Percentiles rank a stretch among this genome's conserved stretches.
phyloP scores from a whole-genome alignment of 164 flowering plant genomes.

The Magnolia changhungtana region DNA sequence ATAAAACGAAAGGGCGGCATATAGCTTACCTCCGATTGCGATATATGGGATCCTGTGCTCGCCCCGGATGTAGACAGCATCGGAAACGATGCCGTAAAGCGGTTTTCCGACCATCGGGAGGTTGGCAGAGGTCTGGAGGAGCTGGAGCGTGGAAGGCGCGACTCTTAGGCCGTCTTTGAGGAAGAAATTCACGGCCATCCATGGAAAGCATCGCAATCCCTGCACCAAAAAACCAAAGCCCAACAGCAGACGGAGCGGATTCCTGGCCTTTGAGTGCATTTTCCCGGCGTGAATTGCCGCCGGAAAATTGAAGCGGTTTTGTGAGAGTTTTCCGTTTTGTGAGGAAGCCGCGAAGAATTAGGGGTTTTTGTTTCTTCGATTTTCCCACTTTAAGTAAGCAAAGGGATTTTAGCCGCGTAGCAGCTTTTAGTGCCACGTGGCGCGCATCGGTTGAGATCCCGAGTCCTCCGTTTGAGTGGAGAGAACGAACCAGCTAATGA shows the following conservation, averaged over 20 bases:
- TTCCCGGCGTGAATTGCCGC: background rate
- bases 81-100: constrained; percentile 79
- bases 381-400: too few species aligned
- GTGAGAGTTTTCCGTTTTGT: too few species aligned
- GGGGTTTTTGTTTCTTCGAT: too few species aligned
- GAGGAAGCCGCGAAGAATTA: too few species aligned
- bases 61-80: constrained; percentile 63
- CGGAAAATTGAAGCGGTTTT: too few species aligned
- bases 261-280: background rate
- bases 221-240: constrained; percentile 77
- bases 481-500: background rate
- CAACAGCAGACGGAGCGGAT: constrained; percentile 25
- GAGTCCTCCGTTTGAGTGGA: too few species aligned
- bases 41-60: constrained; percentile 89
- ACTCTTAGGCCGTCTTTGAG: constrained; percentile 72
- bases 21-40: constrained; percentile 68
- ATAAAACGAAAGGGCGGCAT: too few species aligned
- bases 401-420: too few species aligned
- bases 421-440: too few species aligned
- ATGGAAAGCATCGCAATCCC: constrained; percentile 85
- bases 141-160: constrained; percentile 74
- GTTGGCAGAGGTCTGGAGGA: constrained; percentile 72
- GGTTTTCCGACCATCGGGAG: constrained; percentile 96
- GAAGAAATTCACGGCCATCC: constrained; percentile 79
- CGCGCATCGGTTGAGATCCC: too few species aligned